phyloP scores from a whole-genome alignment of 176 grass and related monocot genomes.

The Hyparrhenia diplandra region DNA sequence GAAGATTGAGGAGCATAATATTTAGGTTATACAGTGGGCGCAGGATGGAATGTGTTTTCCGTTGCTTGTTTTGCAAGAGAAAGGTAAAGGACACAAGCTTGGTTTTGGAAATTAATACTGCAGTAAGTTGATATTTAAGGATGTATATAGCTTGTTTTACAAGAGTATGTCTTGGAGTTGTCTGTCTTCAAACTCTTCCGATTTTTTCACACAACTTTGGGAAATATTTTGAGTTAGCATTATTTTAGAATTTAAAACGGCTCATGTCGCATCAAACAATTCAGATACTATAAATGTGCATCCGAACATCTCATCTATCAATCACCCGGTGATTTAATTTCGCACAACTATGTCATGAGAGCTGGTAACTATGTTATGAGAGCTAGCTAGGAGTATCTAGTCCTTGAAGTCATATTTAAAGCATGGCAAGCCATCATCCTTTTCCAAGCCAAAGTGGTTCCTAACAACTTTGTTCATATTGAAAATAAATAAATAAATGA shows the following conservation, averaged over 20 bases:
- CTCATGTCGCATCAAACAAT: background rate
- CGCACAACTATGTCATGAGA: background rate
- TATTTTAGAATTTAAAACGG: background rate
- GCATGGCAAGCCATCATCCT: background rate
- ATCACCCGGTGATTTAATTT: background rate
- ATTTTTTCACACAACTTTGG: background rate
- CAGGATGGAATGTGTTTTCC: background rate
- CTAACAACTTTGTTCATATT: background rate
- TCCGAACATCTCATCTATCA: background rate
- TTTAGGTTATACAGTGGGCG: background rate
- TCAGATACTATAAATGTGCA: background rate
- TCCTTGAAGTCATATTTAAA: background rate
- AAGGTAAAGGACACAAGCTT: background rate
- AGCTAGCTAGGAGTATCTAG: background rate
- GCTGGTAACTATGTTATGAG: background rate
- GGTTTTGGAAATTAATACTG: too few relatives aligned
- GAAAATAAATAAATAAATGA: background rate
- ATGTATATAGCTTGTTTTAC: too few relatives aligned
- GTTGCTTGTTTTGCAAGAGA: background rate
- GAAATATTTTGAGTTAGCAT: background rate
- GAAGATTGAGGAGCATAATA: too few relatives aligned
- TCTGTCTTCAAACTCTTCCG: background rate
- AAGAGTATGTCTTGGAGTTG: background rate
- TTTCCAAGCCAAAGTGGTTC: background rate
- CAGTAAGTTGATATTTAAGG: too few relatives aligned